Evolutionary conservation across 2,329 filamentous ascomycete genomes (phyloP).

Genomic region (Leptographium procerum): DNA sequence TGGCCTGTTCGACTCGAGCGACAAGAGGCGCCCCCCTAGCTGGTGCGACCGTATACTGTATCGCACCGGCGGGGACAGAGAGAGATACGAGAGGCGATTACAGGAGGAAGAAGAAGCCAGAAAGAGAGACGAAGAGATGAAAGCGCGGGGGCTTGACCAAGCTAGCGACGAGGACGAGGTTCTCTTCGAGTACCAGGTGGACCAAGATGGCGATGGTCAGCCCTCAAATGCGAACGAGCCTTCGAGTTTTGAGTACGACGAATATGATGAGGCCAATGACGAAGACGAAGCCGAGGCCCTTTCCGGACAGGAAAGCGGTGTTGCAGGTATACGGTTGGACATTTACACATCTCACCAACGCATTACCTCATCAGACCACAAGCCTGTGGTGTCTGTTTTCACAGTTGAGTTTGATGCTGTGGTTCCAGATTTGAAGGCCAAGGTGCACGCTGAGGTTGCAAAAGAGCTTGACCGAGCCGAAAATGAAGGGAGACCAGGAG

Average conservation of each 20-base stretch:
- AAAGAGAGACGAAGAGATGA: conserved; percentile 76
- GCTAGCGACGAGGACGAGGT: conserved; percentile 69
- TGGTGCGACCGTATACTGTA: conserved; percentile 96
- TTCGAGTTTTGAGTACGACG: conserved; percentile 43
- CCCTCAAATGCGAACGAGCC: not conserved
- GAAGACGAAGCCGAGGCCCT: conserved; percentile 34
- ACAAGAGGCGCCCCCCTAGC: conserved; percentile 83
- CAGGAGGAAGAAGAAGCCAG: conserved; percentile 55
- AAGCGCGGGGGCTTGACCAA: conserved; percentile 61
- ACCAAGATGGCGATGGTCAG: conserved; percentile 50
- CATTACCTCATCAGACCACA: conserved; percentile 89
- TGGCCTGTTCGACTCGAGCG: conserved; percentile 85
- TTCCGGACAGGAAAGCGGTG: conserved; percentile 45
- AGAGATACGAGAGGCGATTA: conserved; percentile 51
- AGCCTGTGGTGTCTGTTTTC: conserved; percentile 78
- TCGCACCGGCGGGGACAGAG: conserved; percentile 60
- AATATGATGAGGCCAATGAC: conserved; percentile 45
- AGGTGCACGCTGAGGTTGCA: conserved; percentile 76
- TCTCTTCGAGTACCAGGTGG: conserved; percentile 82
- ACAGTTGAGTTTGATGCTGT: conserved; percentile 77
- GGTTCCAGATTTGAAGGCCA: conserved; percentile 71
- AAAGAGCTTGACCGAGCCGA: conserved; percentile 71
- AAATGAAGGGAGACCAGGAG: conserved; percentile 32
- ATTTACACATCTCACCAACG: conserved; percentile 81
- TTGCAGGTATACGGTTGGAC: conserved; percentile 43